Conservation (phyloP, 805 yeast species). For the Isabelozyma rhagii region DNA sequence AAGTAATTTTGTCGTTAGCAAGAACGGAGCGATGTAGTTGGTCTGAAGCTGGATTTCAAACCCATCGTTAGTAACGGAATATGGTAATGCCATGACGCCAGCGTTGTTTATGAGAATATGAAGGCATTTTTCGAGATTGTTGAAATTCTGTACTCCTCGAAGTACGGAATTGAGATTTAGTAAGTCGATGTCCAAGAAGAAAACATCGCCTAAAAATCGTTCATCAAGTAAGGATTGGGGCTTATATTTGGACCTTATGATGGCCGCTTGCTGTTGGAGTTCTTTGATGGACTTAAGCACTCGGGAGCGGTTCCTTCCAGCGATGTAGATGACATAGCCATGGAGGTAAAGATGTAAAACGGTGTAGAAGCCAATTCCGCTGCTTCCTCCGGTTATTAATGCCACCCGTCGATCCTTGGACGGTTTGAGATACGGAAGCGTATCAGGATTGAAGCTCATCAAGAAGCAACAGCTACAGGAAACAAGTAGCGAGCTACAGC, state of each 20-base stretch:
- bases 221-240: constrained; percentile 13
- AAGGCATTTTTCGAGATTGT: constrained; percentile 44
- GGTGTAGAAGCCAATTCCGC: constrained; percentile 78
- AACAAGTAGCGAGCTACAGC: not conserved
- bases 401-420: constrained; percentile 55
- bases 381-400: constrained; percentile 76
- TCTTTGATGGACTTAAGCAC: constrained; percentile 57
- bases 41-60: constrained; percentile 81
- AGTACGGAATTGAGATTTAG: constrained; percentile 29
- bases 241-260: constrained; percentile 17
- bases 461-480: not conserved
- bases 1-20: constrained; percentile 59
- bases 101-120: constrained; percentile 74
- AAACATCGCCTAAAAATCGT: constrained; percentile 33
- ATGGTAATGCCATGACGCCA: constrained; percentile 78
- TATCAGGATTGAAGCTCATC: constrained; percentile 39
- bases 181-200: constrained; percentile 37
- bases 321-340: constrained; percentile 72
- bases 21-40: constrained; percentile 71
- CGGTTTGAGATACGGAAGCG: constrained; percentile 63
- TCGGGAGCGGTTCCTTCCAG: constrained; percentile 61
- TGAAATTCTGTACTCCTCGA: constrained; percentile 46
- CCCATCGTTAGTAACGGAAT: constrained; percentile 57
- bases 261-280: constrained; percentile 51
- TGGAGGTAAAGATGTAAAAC: constrained; percentile 74